Percentiles rank a stretch among this genome's conserved stretches.
phyloP scores from a whole-genome alignment of 805 yeast genomes.

The Ogataea zsoltii region DNA sequence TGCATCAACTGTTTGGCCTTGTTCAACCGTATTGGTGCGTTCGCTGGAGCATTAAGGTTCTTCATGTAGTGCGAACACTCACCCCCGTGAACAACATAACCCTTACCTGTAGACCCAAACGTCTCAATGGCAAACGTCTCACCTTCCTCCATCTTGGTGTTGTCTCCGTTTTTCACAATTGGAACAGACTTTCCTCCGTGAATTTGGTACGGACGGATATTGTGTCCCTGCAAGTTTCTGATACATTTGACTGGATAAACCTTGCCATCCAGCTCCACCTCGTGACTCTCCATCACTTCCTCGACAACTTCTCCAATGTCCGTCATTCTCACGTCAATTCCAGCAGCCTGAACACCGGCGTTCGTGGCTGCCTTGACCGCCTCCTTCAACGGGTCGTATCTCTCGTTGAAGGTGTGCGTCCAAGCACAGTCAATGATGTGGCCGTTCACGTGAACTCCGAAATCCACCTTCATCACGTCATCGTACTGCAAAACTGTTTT shows the following conservation, averaged over 20 bases:
- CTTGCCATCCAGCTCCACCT: conserved; percentile 86
- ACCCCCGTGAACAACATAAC: conserved; percentile 81
- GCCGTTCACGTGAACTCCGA: conserved; percentile 96
- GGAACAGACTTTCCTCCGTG: conserved; percentile 98
- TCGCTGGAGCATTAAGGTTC: conserved; percentile 48
- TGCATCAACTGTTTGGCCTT: conserved; percentile 69
- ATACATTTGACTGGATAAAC: conserved; percentile 84
- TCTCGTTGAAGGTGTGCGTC: conserved; percentile 83
- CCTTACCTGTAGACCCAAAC: conserved; percentile 95
- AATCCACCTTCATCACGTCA: conserved; percentile 95
- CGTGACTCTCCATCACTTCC: conserved; percentile 96
- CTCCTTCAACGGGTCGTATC: conserved; percentile 73
- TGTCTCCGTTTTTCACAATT: conserved; percentile 88
- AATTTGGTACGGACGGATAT: conserved; percentile 76
- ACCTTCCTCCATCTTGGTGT: conserved; percentile 98
- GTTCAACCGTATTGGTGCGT: conserved; percentile 55
- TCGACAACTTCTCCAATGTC: conserved; percentile 96
- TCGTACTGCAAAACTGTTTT: conserved; percentile 75
- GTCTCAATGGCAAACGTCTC: conserved; percentile 98
- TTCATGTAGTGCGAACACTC: conserved; percentile 94
- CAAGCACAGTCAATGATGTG: conserved; percentile 93
- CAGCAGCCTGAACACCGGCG: conserved; percentile 90
- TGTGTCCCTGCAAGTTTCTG: conserved; percentile 93
- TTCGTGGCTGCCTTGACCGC: conserved; percentile 94
- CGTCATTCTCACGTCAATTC: conserved; percentile 91